Evolutionary conservation across 169 alveolate genomes (phyloP).

Genomic region (Sarcocystis neurona): DNA sequence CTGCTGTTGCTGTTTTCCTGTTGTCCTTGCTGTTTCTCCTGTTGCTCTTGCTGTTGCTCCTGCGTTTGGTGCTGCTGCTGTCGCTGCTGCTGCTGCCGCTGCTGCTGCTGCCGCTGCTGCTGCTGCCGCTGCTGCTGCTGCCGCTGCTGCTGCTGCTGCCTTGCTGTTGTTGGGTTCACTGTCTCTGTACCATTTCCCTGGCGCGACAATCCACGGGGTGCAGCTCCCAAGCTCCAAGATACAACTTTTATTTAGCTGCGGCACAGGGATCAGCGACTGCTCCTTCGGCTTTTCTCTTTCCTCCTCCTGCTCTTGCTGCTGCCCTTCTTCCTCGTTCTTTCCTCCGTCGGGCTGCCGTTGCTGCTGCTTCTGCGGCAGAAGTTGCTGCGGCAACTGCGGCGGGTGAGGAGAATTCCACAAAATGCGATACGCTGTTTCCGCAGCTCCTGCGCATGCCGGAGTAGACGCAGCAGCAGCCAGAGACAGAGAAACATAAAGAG

Average conservation of each 20-base stretch:
- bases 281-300: too few species aligned
- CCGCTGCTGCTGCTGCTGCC: too few species aligned
- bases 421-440: neutral
- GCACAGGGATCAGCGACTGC: slow-evolving; percentile 22
- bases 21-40: neutral
- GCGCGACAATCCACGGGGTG: slow-evolving; percentile 63
- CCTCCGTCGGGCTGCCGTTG: too few species aligned
- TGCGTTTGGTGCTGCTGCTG: neutral
- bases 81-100: too few species aligned
- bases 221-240: slow-evolving; percentile 54
- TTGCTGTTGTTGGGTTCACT: too few species aligned
- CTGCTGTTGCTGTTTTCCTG: neutral
- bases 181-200: slow-evolving; percentile 59
- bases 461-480: neutral
- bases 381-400: neutral
- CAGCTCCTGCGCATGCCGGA: neutral
- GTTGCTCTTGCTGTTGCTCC: neutral
- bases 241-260: slow-evolving; percentile 32
- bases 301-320: too few species aligned
- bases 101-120: too few species aligned
- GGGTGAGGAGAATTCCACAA: slow-evolving; percentile 21
- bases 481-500: neutral
- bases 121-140: too few species aligned
- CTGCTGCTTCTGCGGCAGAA: neutral
- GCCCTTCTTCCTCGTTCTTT: too few species aligned